Percentiles rank a stretch among this genome's conserved stretches.
These are phyloP conservation scores for Colletotrichum sp. DNA, from an alignment of 2,329 filamentous ascomycete species.

Conservation along the genomic window DNA sequence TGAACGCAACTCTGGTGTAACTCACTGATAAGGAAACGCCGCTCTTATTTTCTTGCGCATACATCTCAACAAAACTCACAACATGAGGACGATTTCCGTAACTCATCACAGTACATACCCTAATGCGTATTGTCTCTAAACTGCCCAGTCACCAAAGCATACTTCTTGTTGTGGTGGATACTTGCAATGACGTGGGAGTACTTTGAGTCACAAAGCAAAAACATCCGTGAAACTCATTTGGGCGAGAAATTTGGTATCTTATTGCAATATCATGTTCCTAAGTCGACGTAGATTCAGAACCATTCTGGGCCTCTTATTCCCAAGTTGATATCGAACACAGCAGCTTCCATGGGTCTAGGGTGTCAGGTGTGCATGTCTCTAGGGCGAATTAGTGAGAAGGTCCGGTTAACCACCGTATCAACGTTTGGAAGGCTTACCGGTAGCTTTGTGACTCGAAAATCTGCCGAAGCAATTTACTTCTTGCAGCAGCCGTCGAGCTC, in stretches of 20 bases:
- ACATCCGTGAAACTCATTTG: neutral
- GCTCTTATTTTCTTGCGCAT: neutral
- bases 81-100: neutral
- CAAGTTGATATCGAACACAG: neutral
- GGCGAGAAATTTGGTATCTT: neutral
- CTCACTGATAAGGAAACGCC: neutral
- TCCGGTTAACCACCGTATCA: neutral
- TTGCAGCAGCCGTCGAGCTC: conserved; percentile 11
- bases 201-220: neutral
- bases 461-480: neutral
- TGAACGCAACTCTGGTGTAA: conserved; percentile 1
- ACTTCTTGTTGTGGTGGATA: neutral
- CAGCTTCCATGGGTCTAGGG: neutral
- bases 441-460: neutral
- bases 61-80: neutral
- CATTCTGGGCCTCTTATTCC: neutral
- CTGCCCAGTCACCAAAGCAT: neutral
- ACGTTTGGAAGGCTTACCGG: neutral
- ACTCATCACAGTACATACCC: neutral
- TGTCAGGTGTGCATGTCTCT: neutral
- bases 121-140: neutral
- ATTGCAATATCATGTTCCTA: neutral
- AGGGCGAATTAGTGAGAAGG: accelerated
- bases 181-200: neutral
- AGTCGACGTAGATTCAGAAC: neutral